phyloP scores from a whole-genome alignment of 2,329 filamentous ascomycete species.

The Neofusicoccum umdonicola region DNA sequence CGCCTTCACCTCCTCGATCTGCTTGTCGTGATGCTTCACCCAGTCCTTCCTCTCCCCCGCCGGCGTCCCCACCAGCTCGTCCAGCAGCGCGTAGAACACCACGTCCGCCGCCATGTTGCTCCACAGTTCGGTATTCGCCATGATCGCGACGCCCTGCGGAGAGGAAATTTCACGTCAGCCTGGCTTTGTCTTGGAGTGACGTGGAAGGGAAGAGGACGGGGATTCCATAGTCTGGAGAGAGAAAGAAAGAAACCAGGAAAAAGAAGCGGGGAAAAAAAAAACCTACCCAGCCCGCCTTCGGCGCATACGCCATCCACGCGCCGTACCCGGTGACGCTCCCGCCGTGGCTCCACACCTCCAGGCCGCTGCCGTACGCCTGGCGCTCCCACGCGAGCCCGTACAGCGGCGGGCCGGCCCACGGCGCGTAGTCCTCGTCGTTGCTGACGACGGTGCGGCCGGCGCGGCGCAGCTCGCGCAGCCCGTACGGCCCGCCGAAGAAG shows the following conservation, averaged over 20 bases:
- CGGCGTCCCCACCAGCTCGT: background rate
- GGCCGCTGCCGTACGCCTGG: background rate
- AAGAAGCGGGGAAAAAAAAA: no score
- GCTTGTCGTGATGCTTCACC: background rate
- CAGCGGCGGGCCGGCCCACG: background rate
- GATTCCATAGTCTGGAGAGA: no score
- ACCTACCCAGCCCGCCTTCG: background rate
- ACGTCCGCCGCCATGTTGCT: background rate
- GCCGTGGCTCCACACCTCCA: background rate
- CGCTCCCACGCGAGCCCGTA: conserved; percentile 8
- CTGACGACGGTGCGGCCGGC: background rate
- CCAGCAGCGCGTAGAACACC: background rate
- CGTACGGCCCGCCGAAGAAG: background rate
- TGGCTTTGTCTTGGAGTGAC: no score
- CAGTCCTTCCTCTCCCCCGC: background rate
- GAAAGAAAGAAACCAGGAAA: no score
- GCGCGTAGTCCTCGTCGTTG: conserved; percentile 3
- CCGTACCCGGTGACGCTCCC: conserved; percentile 13
- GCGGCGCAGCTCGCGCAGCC: conserved; percentile 11
- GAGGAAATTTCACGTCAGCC: no score
- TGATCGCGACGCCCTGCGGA: background rate
- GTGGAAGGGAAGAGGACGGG: no score
- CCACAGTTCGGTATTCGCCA: conserved; percentile 9
- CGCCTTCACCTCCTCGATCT: background rate
- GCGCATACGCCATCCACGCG: background rate